Percentiles rank a stretch among this genome's conserved stretches.
These are phyloP conservation scores for Heliocybe sulcata DNA, from an alignment of 1,284 basidiomycete species.

Conservation along the genomic window DNA sequence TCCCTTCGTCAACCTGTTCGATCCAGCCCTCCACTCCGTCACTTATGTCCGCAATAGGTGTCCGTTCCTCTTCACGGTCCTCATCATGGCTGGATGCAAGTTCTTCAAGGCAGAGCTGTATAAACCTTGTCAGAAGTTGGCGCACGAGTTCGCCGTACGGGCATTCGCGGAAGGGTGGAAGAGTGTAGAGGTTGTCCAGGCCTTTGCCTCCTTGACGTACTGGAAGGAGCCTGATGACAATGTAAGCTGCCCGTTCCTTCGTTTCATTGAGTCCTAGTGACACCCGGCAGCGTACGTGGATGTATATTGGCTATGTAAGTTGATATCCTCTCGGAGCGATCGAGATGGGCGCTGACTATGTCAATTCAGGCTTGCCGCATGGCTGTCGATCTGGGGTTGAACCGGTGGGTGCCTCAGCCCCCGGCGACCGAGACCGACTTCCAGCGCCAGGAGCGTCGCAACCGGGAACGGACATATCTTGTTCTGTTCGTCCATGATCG, in stretches of 20 bases:
- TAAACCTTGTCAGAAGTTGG: constrained; percentile 58
- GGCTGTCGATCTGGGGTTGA: constrained; percentile 75
- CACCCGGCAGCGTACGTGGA: constrained; percentile 62
- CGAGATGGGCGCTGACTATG: constrained; percentile 6
- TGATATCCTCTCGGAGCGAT: constrained; percentile 12
- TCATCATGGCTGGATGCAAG: constrained; percentile 80
- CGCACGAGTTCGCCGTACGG: constrained; percentile 62
- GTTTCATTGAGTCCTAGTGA: constrained; percentile 3
- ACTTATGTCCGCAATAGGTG: constrained; percentile 67
- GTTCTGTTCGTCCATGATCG: constrained; percentile 80
- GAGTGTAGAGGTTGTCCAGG: constrained; percentile 76
- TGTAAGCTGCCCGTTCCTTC: constrained; percentile 17
- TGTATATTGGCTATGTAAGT: constrained; percentile 74
- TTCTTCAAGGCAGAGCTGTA: constrained; percentile 73
- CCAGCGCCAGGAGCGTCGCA: constrained; percentile 65
- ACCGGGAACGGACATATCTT: constrained; percentile 76
- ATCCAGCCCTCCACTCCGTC: constrained; percentile 69
- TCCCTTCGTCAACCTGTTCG: constrained; percentile 80
- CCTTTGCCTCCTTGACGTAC: constrained; percentile 78
- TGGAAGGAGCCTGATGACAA: constrained; percentile 83
- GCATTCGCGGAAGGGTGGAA: constrained; percentile 74
- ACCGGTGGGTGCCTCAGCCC: constrained; percentile 51
- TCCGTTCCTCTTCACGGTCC: constrained; percentile 74
- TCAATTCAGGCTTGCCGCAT: constrained; percentile 66
- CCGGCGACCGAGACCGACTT: constrained; percentile 52